Evolutionary conservation across 768 basidiomycete genomes (phyloP), one percentile per base, ranked within the genome.

Genomic region (Calocybe indica): DNA sequence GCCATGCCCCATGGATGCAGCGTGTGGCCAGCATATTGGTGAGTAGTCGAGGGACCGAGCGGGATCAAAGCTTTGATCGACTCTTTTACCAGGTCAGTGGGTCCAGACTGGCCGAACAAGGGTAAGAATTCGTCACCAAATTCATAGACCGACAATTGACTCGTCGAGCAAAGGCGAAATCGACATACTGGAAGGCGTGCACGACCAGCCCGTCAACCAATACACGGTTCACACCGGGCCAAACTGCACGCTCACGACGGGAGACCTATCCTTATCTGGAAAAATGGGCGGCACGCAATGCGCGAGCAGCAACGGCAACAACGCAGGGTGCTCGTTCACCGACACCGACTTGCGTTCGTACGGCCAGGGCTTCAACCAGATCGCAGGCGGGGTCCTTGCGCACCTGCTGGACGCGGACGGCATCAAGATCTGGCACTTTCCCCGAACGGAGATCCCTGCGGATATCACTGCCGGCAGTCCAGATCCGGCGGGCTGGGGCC

Each of bases 1-100:
- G 66, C 76, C 1, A 85, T 87, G 83, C 87, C 87, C 7, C 72
- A 78, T 45, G 88, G 88, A 0, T 87, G 83, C 58, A 71, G 76
- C 45, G 74, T 82, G 65, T 66, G 85, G 84, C 63, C 85, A 4
- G 74, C 75, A 15, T 78, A 65, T 41, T 78, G 74, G 72, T 70
- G 45, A 40, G 41, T 22, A 40, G 22, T 44, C 22, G 3, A 28
- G 44, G 39, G 12, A 45, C 38, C 31, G 15, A 5, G 7, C 22
- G 1, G 30, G 29, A 34, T 33, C 6, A 28, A 1, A 5, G n/a
- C 14, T 7, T 29, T 12, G 14, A 47, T 55, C 31, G 49, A 13
- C 11, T 22, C 5, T 40, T 11, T 35, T n/a, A 29, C 35, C 43
- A 69, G 68, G 59, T 67, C 72, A 3, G 66, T 71, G 38, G 79